Percentiles rank a stretch among this genome's conserved stretches.
phyloP scores from a whole-genome alignment of 768 basidiomycete species.

The Suillus ampliporus region DNA sequence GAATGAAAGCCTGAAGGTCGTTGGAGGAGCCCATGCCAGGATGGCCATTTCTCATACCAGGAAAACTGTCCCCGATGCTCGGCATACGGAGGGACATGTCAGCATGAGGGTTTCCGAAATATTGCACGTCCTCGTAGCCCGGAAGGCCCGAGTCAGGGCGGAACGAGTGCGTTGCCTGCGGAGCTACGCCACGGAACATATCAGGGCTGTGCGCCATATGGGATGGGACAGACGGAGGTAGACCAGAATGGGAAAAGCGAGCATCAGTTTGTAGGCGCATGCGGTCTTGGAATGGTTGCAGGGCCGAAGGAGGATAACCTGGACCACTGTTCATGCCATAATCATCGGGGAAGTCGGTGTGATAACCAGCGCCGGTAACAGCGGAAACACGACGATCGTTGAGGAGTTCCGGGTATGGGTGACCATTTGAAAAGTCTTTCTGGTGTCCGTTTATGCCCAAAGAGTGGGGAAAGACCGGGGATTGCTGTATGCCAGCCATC shows the following conservation, averaged over 20 bases:
- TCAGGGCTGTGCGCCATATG: constrained; percentile 60
- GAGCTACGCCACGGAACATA: constrained; percentile 70
- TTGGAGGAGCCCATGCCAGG: constrained; percentile 65
- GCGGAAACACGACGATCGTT: constrained; percentile 62
- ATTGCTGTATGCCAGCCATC: constrained; percentile 59
- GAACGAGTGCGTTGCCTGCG: constrained; percentile 71
- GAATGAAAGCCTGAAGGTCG: constrained; percentile 82
- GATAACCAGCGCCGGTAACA: constrained; percentile 52
- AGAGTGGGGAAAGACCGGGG: constrained; percentile 54
- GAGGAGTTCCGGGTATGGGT: constrained; percentile 61
- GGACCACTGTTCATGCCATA: constrained; percentile 56
- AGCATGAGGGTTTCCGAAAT: constrained; percentile 55
- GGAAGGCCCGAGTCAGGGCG: constrained; percentile 54
- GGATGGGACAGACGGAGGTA: constrained; percentile 49
- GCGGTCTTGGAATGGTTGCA: constrained; percentile 67
- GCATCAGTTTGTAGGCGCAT: constrained; percentile 61
- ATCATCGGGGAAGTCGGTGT: constrained; percentile 67
- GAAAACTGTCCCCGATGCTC: constrained; percentile 63
- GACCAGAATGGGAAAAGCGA: constrained; percentile 53
- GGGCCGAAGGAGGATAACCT: constrained; percentile 52
- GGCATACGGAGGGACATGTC: constrained; percentile 70
- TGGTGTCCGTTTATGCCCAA: constrained; percentile 41
- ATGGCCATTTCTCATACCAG: constrained; percentile 65
- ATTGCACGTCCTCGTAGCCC: constrained; percentile 66
- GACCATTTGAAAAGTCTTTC: constrained; percentile 62